Evolutionary conservation across 2,329 filamentous ascomycete genomes (phyloP), one percentile per base, ranked within the genome.

Genomic region (Macrophomina tecta): DNA sequence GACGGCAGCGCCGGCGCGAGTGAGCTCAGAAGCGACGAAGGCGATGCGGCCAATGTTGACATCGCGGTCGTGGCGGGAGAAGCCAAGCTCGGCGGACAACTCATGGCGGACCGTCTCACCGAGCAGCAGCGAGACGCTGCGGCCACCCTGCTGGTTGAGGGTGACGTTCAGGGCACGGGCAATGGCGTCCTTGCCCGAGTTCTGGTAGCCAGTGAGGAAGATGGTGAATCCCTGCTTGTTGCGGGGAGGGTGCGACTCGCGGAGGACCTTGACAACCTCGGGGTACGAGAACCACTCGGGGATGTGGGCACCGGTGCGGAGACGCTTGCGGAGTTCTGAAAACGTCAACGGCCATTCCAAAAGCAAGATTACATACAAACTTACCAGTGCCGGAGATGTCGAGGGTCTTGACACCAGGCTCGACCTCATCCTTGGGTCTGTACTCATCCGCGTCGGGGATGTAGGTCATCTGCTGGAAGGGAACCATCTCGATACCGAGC

Each of bases 251-350:
- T 98, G 95, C 73, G 94, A 97, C 84, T 99, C 94, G 75, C 95
- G 90, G 69, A 99, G 90, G 60, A 98, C 95, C 81, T 89, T 90
- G 82, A 99, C 95, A 73, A 99, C 95, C 84, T 99, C 95, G 69
- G 95, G 94, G 86, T 99, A 99, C 38, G 95, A 98, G 87, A 99
- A 99, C 95, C 95, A 99, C 82, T 96, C 93, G 73, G 95, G 95
- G 74, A 99, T 99, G 73, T 97, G 93, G 74, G 92, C 92, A 73
- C 95, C 95, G 69, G 91, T 96, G 76, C 91, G 90, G 70, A 99
- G 90, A 74, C 95, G 92, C 76, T 91, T 88, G 77, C 95, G 94
- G 76, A 99, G 92, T 85, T 99, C 95, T 69, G 91, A 93, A 69
- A 90, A 90, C 14, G 40, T 61, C 48, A 61, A 40, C 56, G 18